phyloP scores from a whole-genome alignment of 1,284 basidiomycete species.

The Caloboletus inedulis region DNA sequence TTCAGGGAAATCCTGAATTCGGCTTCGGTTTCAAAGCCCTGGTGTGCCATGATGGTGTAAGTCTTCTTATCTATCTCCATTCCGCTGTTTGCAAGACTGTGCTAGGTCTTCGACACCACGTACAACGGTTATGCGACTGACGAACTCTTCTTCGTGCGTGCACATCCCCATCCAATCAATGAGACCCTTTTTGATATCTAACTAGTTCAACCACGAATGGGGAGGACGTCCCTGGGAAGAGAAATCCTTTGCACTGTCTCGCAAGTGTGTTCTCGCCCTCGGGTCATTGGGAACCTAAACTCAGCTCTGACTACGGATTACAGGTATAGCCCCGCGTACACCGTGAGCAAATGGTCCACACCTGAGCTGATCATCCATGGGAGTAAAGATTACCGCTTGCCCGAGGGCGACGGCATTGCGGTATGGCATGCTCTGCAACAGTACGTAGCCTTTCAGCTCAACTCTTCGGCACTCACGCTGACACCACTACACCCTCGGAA shows the following conservation, averaged over 20 bases:
- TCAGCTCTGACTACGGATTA: background rate
- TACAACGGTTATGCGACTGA: conserved; percentile 82
- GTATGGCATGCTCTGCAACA: conserved; percentile 79
- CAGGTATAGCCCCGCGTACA: conserved; percentile 73
- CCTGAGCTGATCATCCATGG: conserved; percentile 85
- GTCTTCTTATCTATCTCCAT: conserved; percentile 16
- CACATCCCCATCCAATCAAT: background rate
- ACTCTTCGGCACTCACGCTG: background rate
- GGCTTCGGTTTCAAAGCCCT: conserved; percentile 86
- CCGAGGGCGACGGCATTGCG: conserved; percentile 79
- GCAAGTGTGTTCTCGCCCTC: conserved; percentile 43
- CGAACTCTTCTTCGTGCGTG: conserved; percentile 79
- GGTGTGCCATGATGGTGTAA: conserved; percentile 84
- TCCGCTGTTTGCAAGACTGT: background rate
- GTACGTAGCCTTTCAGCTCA: conserved; percentile 42
- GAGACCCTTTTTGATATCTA: background rate
- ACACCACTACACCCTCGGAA: background rate
- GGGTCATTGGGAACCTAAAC: background rate
- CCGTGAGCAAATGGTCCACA: conserved; percentile 80
- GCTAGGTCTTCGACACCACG: conserved; percentile 63
- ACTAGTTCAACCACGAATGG: conserved; percentile 80
- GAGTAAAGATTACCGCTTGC: conserved; percentile 81
- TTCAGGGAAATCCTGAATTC: conserved; percentile 87
- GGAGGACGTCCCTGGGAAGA: conserved; percentile 75
- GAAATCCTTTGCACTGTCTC: conserved; percentile 51